A percentile compares a stretch with the other conserved stretches of the same genome.
Conservation (phyloP, 2,329 filamentous ascomycete species). For the Daldinia sp. region DNA sequence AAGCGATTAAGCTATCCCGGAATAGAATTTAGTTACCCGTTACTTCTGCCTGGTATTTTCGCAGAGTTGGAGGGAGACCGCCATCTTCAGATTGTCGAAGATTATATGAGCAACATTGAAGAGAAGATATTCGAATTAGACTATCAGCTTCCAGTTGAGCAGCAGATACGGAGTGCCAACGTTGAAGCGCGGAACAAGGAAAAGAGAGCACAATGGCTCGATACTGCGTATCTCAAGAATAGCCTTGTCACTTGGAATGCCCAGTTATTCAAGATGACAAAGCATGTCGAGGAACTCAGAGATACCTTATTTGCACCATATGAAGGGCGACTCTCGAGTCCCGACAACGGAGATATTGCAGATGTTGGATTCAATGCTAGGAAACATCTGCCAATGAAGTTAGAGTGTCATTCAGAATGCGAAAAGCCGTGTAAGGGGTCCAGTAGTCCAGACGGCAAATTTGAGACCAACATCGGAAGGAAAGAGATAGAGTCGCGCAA, state of each 20-base stretch:
- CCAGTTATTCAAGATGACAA: constrained; percentile 44
- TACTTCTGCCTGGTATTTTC: constrained; percentile 50
- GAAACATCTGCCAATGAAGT: too few species aligned
- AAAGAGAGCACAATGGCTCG: constrained; percentile 45
- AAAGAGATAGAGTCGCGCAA: not conserved
- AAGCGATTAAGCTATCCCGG: constrained; percentile 22
- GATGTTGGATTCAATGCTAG: too few species aligned
- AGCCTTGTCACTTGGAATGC: constrained; percentile 45
- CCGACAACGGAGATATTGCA: too few species aligned
- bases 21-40: constrained; percentile 42
- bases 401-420: too few species aligned
- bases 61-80: constrained; percentile 49
- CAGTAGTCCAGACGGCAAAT: too few species aligned
- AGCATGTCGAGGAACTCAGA: constrained; percentile 33
- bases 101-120: constrained; percentile 44
- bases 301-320: not conserved
- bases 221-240: constrained; percentile 47
- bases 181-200: constrained; percentile 23
- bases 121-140: constrained; percentile 43
- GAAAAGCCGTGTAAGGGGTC: too few species aligned
- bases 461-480: not conserved
- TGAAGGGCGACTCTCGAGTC: too few species aligned
- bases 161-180: constrained; percentile 12
- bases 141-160: not conserved
- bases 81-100: constrained; percentile 41